Evolutionary conservation across 208 protist species (phyloP).

Genomic region (Vickermania ingenoplastis): DNA sequence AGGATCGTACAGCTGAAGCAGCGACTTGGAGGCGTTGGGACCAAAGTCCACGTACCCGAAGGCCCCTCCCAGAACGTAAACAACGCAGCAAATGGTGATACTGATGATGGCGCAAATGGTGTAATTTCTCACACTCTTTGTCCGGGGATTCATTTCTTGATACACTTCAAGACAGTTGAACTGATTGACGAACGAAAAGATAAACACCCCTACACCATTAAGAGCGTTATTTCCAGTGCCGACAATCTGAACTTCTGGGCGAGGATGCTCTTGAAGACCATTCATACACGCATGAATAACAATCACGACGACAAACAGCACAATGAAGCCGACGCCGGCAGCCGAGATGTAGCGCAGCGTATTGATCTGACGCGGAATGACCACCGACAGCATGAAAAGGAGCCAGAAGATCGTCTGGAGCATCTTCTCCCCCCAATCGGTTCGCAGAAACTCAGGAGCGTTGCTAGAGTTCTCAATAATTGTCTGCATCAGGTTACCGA

Average conservation of each 20-base stretch:
- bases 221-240: conserved; percentile 20
- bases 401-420: conserved; percentile 40
- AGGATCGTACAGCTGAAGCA: conserved; percentile 21
- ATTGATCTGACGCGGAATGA: conserved; percentile 47
- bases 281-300: conserved; percentile 14
- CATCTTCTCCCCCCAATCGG: conserved; percentile 20
- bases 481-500: conserved; percentile 29
- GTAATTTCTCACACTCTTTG: conserved; percentile 19
- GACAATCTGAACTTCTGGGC: conserved; percentile 24
- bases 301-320: conserved; percentile 26
- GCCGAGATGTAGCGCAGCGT: conserved; percentile 47
- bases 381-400: conserved; percentile 50
- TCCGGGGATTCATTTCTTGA: conserved; percentile 22
- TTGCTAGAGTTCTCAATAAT: conserved; percentile 17
- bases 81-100: conserved; percentile 7
- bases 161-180: conserved; percentile 32
- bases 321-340: conserved; percentile 24
- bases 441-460: conserved; percentile 12
- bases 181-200: conserved; percentile 26
- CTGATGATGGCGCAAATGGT: conserved; percentile 6
- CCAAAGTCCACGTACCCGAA: conserved; percentile 27
- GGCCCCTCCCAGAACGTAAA: conserved; percentile 22
- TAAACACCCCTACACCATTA: conserved; percentile 12
- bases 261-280: conserved; percentile 16
- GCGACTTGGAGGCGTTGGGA: conserved; percentile 8